These are phyloP conservation scores for Herpetospermum pedunculosum DNA, from an alignment of 306 rosid species.

Conservation along the genomic window DNA sequence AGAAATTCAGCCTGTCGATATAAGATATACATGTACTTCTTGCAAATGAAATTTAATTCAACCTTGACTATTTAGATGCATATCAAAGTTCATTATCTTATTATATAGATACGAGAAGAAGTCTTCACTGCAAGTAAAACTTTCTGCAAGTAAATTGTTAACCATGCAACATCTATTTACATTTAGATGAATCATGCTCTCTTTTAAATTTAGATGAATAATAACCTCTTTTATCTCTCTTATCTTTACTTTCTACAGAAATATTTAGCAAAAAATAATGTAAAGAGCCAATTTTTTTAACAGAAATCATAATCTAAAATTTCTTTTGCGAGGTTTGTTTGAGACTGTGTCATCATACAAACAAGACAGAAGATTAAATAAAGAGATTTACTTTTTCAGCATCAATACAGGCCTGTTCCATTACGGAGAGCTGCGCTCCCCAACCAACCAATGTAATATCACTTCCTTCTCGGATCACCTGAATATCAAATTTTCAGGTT, in stretches of 20 bases:
- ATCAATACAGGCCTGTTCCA: constrained; percentile 92
- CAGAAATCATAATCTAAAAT: neutral
- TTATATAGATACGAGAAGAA: neutral
- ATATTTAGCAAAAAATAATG: neutral
- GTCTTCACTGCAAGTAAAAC: neutral
- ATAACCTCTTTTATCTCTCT: neutral
- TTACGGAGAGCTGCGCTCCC: constrained; percentile 85
- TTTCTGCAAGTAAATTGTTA: neutral
- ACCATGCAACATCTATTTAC: neutral
- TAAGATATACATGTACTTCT: neutral
- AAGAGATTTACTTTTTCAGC: constrained; percentile 59
- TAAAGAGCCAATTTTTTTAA: neutral
- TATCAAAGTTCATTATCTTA: neutral
- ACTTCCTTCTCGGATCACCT: constrained; percentile 69
- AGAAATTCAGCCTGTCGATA: neutral
- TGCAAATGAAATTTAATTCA: neutral
- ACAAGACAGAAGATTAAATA: neutral
- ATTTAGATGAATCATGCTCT: neutral
- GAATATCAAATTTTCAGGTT: constrained; percentile 15
- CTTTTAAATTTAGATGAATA: too few relatives aligned
- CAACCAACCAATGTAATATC: constrained; percentile 97
- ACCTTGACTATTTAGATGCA: neutral
- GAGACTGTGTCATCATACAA: neutral
- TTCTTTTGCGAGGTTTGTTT: neutral
- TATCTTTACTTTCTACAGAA: neutral